Percentiles rank a stretch among this genome's conserved stretches.
Conservation (phyloP, 2,329 filamentous ascomycete species). For the Keithomyces neogunnii region DNA sequence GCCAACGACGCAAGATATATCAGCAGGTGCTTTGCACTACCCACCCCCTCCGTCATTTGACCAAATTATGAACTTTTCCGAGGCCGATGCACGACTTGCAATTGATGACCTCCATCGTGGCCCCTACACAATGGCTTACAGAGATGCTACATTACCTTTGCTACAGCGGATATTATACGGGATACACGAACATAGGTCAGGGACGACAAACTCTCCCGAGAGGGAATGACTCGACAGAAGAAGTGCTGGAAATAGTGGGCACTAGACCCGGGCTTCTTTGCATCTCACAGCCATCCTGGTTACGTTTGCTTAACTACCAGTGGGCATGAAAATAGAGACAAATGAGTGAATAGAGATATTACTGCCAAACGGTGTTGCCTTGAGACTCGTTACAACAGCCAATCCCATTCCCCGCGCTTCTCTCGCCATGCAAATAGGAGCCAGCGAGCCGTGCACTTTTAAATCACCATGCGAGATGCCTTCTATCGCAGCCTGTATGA, state of each 20-base stretch:
- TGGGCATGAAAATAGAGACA: neutral
- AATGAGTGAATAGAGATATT: neutral
- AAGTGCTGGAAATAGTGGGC: too few species aligned
- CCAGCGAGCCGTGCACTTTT: too few species aligned
- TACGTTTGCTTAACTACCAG: neutral
- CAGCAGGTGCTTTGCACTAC: neutral
- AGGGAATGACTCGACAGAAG: neutral
- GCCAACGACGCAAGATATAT: neutral
- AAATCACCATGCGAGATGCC: too few species aligned
- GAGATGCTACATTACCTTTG: neutral
- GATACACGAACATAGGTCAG: neutral
- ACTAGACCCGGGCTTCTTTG: too few species aligned
- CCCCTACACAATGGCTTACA: neutral
- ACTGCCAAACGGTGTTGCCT: neutral
- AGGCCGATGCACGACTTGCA: slow-evolving; percentile 2
- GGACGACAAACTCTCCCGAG: too few species aligned
- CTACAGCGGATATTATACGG: neutral
- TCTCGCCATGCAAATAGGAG: too few species aligned
- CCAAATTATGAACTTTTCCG: neutral
- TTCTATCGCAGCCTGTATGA: too few species aligned
- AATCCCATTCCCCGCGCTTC: too few species aligned
- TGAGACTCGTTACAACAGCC: too few species aligned
- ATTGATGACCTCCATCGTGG: slow-evolving; percentile 2
- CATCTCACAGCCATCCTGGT: neutral
- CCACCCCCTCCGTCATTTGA: neutral